These are phyloP conservation scores for Candida gorgasii DNA, from an alignment of 805 yeast genomes.

Conservation along the genomic window DNA sequence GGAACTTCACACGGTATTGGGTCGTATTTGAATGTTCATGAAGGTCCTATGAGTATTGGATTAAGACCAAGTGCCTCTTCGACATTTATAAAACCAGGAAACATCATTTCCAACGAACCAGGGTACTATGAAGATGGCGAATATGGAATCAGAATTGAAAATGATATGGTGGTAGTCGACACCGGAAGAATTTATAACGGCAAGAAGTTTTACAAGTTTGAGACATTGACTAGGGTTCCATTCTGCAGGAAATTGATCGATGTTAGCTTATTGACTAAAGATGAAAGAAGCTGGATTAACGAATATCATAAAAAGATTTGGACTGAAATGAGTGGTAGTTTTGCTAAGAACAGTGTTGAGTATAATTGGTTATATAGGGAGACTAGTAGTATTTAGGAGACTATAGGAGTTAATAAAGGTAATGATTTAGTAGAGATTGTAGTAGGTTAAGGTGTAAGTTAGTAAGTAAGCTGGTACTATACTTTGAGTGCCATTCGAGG, in stretches of 20 bases:
- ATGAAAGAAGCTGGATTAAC: slow-evolving; percentile 72
- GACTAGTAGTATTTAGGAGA: slow-evolving; percentile 25
- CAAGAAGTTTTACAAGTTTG: slow-evolving; percentile 64
- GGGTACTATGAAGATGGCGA: slow-evolving; percentile 62
- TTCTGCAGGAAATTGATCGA: slow-evolving; percentile 75
- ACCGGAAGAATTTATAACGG: slow-evolving; percentile 50
- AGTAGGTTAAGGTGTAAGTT: neutral
- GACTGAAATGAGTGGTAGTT: slow-evolving; percentile 43
- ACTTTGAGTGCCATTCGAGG: no score
- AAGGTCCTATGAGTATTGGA: slow-evolving; percentile 65
- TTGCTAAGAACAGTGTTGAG: slow-evolving; percentile 38
- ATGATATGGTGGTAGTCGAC: slow-evolving; percentile 50
- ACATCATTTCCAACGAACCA: slow-evolving; percentile 60
- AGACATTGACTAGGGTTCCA: slow-evolving; percentile 84
- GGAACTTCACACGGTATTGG: slow-evolving; percentile 70
- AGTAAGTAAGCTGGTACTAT: no score
- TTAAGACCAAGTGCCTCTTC: slow-evolving; percentile 51
- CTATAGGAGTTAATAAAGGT: neutral
- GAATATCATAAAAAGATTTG: slow-evolving; percentile 61
- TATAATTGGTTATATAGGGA: slow-evolving; percentile 54
- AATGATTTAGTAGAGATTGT: neutral
- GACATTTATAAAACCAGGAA: slow-evolving; percentile 49
- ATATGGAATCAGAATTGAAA: slow-evolving; percentile 59
- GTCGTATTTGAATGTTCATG: slow-evolving; percentile 61
- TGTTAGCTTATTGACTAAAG: slow-evolving; percentile 48